Evolutionary conservation across 495 filamentous ascomycete genomes (phyloP).

Genomic region (Tuber brumale): DNA sequence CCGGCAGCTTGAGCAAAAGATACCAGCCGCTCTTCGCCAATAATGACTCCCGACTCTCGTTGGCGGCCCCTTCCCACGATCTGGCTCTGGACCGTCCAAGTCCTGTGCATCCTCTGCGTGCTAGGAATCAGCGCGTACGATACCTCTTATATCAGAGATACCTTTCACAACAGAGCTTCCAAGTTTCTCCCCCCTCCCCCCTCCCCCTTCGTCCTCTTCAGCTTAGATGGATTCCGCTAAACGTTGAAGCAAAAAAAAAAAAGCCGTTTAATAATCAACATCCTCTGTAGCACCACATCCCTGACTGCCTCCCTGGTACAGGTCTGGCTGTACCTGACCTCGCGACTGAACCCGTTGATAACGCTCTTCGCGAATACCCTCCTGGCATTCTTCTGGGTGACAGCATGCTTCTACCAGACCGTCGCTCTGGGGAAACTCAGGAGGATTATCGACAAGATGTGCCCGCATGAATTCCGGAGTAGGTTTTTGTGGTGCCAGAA

Average conservation of each 20-base stretch:
- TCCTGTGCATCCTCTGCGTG: constrained; percentile 20
- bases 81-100: constrained; percentile 20
- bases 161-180: constrained; percentile 8
- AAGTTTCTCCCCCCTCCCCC: not conserved
- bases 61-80: constrained; percentile 23
- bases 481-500: constrained; percentile 34
- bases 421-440: constrained; percentile 14
- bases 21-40: not conserved
- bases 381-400: constrained; percentile 23
- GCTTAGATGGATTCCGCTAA: not conserved
- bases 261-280: constrained; percentile 22
- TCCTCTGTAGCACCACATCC: constrained; percentile 22
- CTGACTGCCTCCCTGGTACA: constrained; percentile 9
- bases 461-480: constrained; percentile 19
- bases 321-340: constrained; percentile 6
- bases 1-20: not conserved
- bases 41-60: constrained; percentile 22
- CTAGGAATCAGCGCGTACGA: constrained; percentile 25
- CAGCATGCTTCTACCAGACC: constrained; percentile 21
- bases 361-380: constrained; percentile 19
- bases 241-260: not conserved
- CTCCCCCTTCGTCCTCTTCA: not conserved
- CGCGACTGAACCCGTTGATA: constrained; percentile 15
- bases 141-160: constrained; percentile 13
- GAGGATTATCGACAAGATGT: constrained; percentile 21